Evolutionary conservation across 1,284 basidiomycete species (phyloP), one percentile per base, ranked within the genome.

Genomic region (Tylopilus orsonianus): DNA sequence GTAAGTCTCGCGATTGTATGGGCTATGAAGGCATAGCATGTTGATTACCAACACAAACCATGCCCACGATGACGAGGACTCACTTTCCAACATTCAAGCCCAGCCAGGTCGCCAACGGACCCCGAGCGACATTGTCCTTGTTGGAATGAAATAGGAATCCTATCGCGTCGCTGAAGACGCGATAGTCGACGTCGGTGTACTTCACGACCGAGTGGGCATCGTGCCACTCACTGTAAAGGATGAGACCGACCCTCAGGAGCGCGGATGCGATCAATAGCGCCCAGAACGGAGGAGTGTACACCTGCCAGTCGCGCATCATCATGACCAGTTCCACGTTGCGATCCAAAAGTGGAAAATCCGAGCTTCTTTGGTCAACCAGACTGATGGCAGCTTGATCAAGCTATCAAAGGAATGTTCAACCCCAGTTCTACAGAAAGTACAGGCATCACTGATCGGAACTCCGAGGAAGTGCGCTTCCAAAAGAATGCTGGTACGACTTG

Each of bases 131-230:
- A 57, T 82, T 83, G 34, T 56, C 56, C 32, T 56, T 68, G 13
- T 69, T 68, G 24, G 82, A 77, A 36, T 75, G 60, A 16, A 79
- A 67, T 50, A 91, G 61, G 62, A 89, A 93, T 19, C 73, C 72
- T 3, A 92, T 83, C 4, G 95, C 97, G 66, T 98, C 95, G 48
- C 83, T 90, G 73, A 97, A 97, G 55, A 99, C 96, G 35, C 85
- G 80, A 69, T 98, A 99, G 72, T 99, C 97, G 50, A 99, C 78
- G 69, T 99, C 96, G 14, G 96, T 99, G 67, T 98, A 99, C 65
- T 94, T 94, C 26, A 98, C 80, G n/a, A 82, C 65, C 2, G 87
- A 89, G 54, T 74, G 82, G 3, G 79, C 78, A 61, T 96, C 93
- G 55, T 94, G 92, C 81, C 90, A 93, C 70, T 88, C 86, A 62